Conservation (phyloP, 441 rosid genomes). For the Manihot esculenta region DNA sequence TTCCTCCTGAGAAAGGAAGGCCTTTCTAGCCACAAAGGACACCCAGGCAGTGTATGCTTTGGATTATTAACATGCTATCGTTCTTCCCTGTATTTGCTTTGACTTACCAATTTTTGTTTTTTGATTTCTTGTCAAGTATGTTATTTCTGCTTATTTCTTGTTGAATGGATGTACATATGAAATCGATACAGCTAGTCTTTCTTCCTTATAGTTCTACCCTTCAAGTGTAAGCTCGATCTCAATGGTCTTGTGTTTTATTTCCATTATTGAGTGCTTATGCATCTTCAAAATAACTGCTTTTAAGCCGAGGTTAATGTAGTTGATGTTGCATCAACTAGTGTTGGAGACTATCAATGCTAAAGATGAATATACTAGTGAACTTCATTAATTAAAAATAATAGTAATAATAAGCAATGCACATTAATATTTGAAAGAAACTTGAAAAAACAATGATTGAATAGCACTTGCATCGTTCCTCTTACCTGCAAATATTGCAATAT, state of each 20-base stretch:
- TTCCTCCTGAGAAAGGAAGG: not conserved
- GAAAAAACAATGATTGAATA: conserved; percentile 4
- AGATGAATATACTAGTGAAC: not conserved
- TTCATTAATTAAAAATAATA: not conserved
- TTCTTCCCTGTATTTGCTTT: no score
- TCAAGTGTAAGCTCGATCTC: not conserved
- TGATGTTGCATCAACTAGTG: not conserved
- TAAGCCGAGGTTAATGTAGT: not conserved
- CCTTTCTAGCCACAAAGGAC: not conserved
- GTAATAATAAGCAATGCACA: not conserved
- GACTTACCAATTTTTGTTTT: not conserved
- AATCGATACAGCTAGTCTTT: not conserved
- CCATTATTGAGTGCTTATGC: not conserved
- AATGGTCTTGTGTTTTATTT: not conserved
- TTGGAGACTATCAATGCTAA: not conserved
- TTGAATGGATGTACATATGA: not conserved
- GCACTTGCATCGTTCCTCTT: not conserved
- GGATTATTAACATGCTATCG: no score
- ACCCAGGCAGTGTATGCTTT: no score
- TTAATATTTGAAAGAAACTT: not conserved
- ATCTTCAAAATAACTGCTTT: not conserved
- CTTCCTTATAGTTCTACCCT: not conserved
- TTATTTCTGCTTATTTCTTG: not conserved
- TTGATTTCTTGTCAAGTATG: not conserved
- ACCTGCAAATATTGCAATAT: not conserved